Evolutionary conservation across 2,329 filamentous ascomycete genomes (phyloP).

Genomic region (Shiraia bambusicola): DNA sequence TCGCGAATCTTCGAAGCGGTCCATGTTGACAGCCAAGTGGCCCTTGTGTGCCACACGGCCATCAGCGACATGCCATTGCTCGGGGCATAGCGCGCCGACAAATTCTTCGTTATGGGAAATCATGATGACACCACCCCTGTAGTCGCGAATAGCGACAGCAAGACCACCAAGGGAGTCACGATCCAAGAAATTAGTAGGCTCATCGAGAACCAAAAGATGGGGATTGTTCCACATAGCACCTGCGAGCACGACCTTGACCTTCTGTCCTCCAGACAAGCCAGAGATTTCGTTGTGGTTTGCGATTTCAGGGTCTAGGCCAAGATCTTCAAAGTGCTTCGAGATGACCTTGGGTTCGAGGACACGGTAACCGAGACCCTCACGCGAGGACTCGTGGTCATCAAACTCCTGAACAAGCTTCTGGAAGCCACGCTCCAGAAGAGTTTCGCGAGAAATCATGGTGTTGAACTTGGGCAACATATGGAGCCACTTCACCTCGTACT

Average conservation of each 20-base stretch:
- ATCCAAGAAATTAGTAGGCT: slow-evolving; percentile 99
- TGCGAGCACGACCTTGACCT: slow-evolving; percentile 97
- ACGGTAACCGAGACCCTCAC: slow-evolving; percentile 95
- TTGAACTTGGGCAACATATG: slow-evolving; percentile 89
- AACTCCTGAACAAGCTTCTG: slow-evolving; percentile 95
- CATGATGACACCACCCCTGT: slow-evolving; percentile 97
- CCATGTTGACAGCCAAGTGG: slow-evolving; percentile 68
- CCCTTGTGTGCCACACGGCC: slow-evolving; percentile 85
- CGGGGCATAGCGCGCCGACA: slow-evolving; percentile 89
- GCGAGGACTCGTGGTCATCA: slow-evolving; percentile 97
- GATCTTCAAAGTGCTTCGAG: slow-evolving; percentile 95
- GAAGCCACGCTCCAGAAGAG: slow-evolving; percentile 81
- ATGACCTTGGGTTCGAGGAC: slow-evolving; percentile 91
- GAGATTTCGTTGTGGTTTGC: slow-evolving; percentile 99
- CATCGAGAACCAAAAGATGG: slow-evolving; percentile 93
- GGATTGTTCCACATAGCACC: slow-evolving; percentile 99
- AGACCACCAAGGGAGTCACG: slow-evolving; percentile 95
- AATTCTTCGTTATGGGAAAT: slow-evolving; percentile 99
- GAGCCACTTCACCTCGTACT: slow-evolving; percentile 97
- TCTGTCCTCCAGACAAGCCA: slow-evolving; percentile 92
- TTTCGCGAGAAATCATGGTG: slow-evolving; percentile 89
- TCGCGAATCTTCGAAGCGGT: slow-evolving; percentile 83
- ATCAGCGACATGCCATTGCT: slow-evolving; percentile 93
- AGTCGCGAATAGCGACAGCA: slow-evolving; percentile 96
- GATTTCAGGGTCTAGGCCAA: slow-evolving; percentile 94